Base-by-base conservation (phyloP, 306 rosid genomes). In the Carpinus viminea region DNA sequence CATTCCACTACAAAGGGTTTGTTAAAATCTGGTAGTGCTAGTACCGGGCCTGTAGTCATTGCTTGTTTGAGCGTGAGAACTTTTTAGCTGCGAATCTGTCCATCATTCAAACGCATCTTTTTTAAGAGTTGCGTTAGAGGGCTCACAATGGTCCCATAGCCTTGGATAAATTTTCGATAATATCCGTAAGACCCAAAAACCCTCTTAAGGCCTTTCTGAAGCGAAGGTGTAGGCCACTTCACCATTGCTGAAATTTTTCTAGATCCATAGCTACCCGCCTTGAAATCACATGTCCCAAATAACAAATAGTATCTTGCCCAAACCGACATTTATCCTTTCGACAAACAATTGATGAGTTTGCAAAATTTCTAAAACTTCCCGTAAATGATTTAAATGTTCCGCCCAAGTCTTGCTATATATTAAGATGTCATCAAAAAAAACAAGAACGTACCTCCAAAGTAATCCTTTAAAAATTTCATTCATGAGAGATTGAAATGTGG, bases 71-170 rank as follows among this genome's bases (percentile, higher is more conserved):
- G n/a, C 4, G 3, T 1, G 13, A 5, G 0, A 52, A 52, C 3
- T 0, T 1, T 15, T 15, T 1, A 15, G 3, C 7, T 1, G 0
- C n/a, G 51, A 0, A 15, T 4, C 7, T 1, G 20, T 4, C 6
- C 20, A 16, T 52, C n/a, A n/a, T n/a, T 17, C 16, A 52, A 52
- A 16, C 1, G 56, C 15, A 15, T 52, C 56, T 1, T 52, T 52
- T 18, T 52, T 5, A 52, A 18, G 7, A 52, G 15, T 3, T 52
- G 56, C 7, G 56, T 16, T 1, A 52, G 16, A 4, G 20, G 56
- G 4, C 4, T 7, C 1, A 2, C 56, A 16, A 52, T 52, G n/a
- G 16, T 0, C 7, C n/a, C 20, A 4, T 52, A 17, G 21, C 5
- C n/a, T 7, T 53, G 20, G 5, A 53, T 53, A 18, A 53, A 53